Conservation (phyloP, 352 stramenopile genomes). For the Phytophthora sp. region DNA sequence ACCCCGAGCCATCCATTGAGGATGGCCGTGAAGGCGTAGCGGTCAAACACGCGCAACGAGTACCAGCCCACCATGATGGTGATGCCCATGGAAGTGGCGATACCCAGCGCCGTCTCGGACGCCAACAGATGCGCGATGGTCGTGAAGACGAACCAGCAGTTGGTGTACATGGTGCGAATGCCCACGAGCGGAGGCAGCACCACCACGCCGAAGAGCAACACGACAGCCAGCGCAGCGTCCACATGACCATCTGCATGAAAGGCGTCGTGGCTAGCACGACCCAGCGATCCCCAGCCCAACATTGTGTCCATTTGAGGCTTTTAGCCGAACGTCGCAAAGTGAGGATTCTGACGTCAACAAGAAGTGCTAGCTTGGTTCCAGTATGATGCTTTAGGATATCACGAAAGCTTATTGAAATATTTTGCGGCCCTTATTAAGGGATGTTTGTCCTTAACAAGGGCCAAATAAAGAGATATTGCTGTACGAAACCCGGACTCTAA, state of each 20-base stretch:
- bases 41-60: constrained; percentile 81
- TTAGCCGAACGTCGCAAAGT: constrained; percentile 19
- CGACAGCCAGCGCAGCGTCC: constrained; percentile 54
- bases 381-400: no score
- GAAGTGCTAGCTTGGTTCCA: no score
- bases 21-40: constrained; percentile 74
- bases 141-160: constrained; percentile 80
- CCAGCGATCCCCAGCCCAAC: constrained; percentile 20
- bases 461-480: no score
- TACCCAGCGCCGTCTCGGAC: constrained; percentile 67
- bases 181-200: constrained; percentile 59
- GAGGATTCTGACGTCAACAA: no score
- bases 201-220: constrained; percentile 68
- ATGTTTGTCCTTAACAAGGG: no score
- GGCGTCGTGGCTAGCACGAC: constrained; percentile 14
- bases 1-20: constrained; percentile 79
- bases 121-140: constrained; percentile 52
- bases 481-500: no score
- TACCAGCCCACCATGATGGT: constrained; percentile 90
- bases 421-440: no score
- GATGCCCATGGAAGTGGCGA: constrained; percentile 81
- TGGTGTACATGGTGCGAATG: constrained; percentile 81
- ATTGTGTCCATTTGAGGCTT: constrained; percentile 39
- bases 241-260: constrained; percentile 34
- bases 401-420: no score